Base-by-base conservation (phyloP, 2,329 filamentous ascomycete genomes). In the Coleophoma crateriformis region DNA sequence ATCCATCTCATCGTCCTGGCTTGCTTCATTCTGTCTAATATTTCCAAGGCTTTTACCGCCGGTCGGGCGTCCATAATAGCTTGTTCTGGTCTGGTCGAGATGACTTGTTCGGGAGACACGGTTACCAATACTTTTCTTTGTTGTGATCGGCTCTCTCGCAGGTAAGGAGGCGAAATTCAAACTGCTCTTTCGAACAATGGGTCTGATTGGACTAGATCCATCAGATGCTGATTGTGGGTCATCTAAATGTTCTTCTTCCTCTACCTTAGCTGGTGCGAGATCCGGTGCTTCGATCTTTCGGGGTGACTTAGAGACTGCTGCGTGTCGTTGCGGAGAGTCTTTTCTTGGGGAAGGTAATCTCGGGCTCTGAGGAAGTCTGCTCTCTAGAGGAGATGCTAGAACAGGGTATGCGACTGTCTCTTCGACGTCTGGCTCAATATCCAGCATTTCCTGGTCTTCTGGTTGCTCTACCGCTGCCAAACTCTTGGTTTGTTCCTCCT, bases 121-220 rank as follows among this genome's bases (percentile, higher is more conserved):
- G 17, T 79, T 77, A 14, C 85, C 90, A 61, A 90, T 81, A 65
- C 87, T 95, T 70, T 91, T 92, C 66, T 95, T 95, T 14, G 81
- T 81, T 33, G 84, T 82, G 47, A 97, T 74, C 34, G 92, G 92
- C 62, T 97, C 92, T 53, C 94, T 81, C 3, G 92, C 91, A 32
- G 94, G 94, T 12, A 99, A 75, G 15, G 94, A 90, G 35, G 94
- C 90, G 70, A 99, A 97, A 51, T 88, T 95, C 52, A 99, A 77
- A 65, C 92, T 97, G 69, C 91, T 96, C 75, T 97, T 97, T 52
- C 92, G 85, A 57, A 95, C 79, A 32, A 88, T 75, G 2, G 87
- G 86, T 57, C 88, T 79, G 45, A 87, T 82, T 0, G 88, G 88
- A 58, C 86, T 91, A 0, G 87, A 89, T 1, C 73, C 77, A 44